Evolutionary conservation across 2,329 filamentous ascomycete genomes (phyloP), one percentile per base, ranked within the genome.

Genomic region (Trichoderma sp.): DNA sequence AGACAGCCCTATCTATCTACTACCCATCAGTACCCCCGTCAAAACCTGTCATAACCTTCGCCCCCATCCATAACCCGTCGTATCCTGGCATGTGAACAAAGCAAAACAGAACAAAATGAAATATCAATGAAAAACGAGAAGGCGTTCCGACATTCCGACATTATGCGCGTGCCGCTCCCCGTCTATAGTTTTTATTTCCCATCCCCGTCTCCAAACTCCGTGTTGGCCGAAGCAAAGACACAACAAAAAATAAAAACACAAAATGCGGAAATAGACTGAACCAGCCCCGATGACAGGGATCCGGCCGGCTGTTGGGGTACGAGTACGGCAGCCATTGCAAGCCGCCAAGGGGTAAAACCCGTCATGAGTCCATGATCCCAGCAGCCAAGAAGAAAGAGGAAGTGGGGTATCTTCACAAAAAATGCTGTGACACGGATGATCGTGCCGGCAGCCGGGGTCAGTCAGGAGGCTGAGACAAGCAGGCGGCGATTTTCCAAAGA

Each of bases 181-280:
- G 18, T 61, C 62, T 71, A 57, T 36, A 28, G 32, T 32, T 51
- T 67, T 51, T 71, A 11, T 66, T 15, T 56, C 30, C 32, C 36
- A 28, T 43, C 43, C 51, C 66, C 66, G 61, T 65, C 60, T 36
- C 34, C 69, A 71, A 70, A 71, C 69, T 71, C 69, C 69, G 61
- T 70, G 39, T 62, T 57, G 64, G 47, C 64, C 64, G 30, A 67
- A 39, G 24, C 43, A 24, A 67, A 36, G 8, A 36, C 18, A 66
- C 7, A 32, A 28, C 39, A 69, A 71, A 71, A 63, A 30, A 64
- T 32, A 18, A 21, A 39, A 60, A 18, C 8, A 58, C 47, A 43
- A 53, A 53, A 61, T n/a, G 51, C 64, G 51, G 47, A 58, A 67
- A 67, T 39, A 26, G 64, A 67, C 11, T 14, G 53, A 34, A n/a